phyloP scores from a whole-genome alignment of 108 stramenopile genomes.

The Schizochytrium sp. region DNA sequence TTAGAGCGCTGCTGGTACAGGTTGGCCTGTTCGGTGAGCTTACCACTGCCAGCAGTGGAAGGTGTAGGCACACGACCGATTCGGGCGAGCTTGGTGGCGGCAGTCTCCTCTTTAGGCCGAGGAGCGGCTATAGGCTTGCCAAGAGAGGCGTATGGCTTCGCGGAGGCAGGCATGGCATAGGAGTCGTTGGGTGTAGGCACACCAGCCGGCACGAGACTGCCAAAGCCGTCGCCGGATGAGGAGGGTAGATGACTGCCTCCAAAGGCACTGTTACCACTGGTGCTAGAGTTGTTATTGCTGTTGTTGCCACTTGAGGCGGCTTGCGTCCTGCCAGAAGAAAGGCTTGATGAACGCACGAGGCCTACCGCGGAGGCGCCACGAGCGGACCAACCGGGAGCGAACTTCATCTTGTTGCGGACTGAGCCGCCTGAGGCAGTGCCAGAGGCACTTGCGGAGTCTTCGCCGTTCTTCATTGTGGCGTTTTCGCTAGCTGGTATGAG shows the following conservation, averaged over 20 bases:
- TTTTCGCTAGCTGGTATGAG: background rate
- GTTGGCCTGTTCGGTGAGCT: slow-evolving; percentile 61
- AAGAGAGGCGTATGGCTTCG: slow-evolving; percentile 10
- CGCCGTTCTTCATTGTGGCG: slow-evolving; percentile 37
- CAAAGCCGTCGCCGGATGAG: too few relatives aligned
- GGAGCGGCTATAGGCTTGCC: background rate
- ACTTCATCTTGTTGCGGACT: slow-evolving; percentile 47
- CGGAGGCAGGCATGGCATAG: background rate
- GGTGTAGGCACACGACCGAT: slow-evolving; percentile 51
- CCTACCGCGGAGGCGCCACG: background rate
- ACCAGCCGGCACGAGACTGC: background rate
- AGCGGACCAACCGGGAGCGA: slow-evolving; percentile 42
- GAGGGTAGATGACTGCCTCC: background rate
- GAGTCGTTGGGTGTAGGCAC: slow-evolving; percentile 29
- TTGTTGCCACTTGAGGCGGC: background rate
- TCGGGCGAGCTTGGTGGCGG: slow-evolving; percentile 18
- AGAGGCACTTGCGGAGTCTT: background rate
- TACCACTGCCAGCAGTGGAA: background rate
- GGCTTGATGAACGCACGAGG: slow-evolving; percentile 36
- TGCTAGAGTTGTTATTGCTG: background rate
- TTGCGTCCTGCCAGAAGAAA: background rate
- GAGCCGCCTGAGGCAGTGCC: background rate
- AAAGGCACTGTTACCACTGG: background rate
- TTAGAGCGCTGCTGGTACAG: slow-evolving; percentile 44
- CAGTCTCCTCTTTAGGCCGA: background rate